These are phyloP conservation scores for Termitomyces bulborhizus DNA, from an alignment of 768 basidiomycete genomes.

Conservation along the genomic window DNA sequence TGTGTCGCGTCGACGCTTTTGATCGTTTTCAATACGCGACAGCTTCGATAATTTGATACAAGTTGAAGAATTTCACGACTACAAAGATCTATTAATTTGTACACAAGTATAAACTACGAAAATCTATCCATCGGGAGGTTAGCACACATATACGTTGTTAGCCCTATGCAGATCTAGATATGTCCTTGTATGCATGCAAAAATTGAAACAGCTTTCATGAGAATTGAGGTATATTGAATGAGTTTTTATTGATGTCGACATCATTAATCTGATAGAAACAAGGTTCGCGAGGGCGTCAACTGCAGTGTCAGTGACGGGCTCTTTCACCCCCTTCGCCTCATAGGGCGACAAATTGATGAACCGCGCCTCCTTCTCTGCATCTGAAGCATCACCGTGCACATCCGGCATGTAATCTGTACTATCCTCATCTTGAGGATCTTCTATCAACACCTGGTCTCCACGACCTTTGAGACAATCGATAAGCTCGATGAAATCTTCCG, in stretches of 20 bases:
- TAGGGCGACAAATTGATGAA: background rate
- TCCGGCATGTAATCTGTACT: background rate
- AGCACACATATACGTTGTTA: too few species aligned
- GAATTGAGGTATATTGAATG: too few species aligned
- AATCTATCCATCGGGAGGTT: too few species aligned
- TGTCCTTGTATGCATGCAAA: too few species aligned
- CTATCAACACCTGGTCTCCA: background rate
- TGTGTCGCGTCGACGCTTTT: conserved; percentile 33
- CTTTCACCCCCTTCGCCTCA: background rate
- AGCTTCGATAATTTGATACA: conserved; percentile 16
- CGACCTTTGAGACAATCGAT: background rate
- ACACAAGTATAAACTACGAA: too few species aligned
- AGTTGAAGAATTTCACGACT: background rate
- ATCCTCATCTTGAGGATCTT: background rate
- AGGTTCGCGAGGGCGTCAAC: background rate
- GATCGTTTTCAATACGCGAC: conserved; percentile 35
- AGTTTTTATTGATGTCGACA: background rate
- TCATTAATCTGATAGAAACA: background rate
- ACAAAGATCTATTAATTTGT: background rate
- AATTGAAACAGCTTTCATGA: too few species aligned
- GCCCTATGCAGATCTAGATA: too few species aligned
- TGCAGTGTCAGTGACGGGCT: background rate
- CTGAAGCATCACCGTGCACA: background rate
- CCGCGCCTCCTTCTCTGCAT: background rate
- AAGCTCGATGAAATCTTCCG: background rate